Evolutionary conservation across 2,329 filamentous ascomycete genomes (phyloP), one percentile per base, ranked within the genome.

Genomic region (Fusarium graminum): DNA sequence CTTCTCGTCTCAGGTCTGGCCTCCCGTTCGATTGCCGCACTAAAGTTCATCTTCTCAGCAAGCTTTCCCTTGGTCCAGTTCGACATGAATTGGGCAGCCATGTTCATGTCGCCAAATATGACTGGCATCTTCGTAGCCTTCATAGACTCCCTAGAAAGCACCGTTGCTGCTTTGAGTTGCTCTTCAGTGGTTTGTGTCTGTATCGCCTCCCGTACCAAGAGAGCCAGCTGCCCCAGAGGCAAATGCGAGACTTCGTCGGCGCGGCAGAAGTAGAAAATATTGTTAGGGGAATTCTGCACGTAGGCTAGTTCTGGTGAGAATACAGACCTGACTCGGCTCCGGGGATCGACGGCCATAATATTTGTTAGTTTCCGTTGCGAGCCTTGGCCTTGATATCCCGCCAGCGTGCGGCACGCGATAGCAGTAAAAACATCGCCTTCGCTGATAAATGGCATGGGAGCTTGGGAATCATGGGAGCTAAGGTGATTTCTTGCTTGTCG

Each of bases 61-160:
- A 69, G 47, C 4, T 38, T 51, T 0, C 42, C 67, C 14, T 65
- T 69, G 13, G 41, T 52, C 67, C 67, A 70, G 26, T 69, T 70
- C 2, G 67, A 69, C 64, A 69, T 58, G 8, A 65, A 62, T 11
- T 59, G 60, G 2, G 59, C 41, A 4, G 53, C 46, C 53, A 69
- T 68, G 11, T 63, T 42, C 13, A 52, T 55, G 7, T 57, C 52
- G 2, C 59, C 59, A 16, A 63, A 63, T 8, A 70, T 52, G 3
- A 59, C 52, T 2, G 49, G 52, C 46, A 54, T 56, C 11, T 51
- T 58, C 1, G 16, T 67, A 4, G 40, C 25, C 11, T n/a, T 52
- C 53, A 69, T 53, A 10, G 65, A 64, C 11, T 67, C 59, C 3
- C 49, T 30, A 8, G 55, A 59, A 3, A 61, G 44, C 1, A 17